Base-by-base conservation (phyloP, 106 monocot genomes). In the Alisma plantagoaquatica region DNA sequence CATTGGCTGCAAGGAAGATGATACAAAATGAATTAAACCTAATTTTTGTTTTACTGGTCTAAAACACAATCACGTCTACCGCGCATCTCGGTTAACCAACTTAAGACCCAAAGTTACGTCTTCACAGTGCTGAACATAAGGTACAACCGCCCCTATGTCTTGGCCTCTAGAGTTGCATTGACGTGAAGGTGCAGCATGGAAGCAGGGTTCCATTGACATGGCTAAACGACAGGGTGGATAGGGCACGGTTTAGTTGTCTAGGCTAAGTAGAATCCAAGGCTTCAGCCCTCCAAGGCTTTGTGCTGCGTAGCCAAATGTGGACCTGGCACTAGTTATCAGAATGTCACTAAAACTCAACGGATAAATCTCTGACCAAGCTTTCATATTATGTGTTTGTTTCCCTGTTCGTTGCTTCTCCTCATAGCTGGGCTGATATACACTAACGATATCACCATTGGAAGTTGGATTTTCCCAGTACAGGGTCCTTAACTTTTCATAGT, bases 151-250 rank as follows among this genome's bases (percentile, higher is more conserved):
- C 16, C 75, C 70, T 15, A 62, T 70, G 15, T 76, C 70, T 7
- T 55, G 31, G 7, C 67, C 61, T 26, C 27, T 65, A 1, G 64
- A 64, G 30, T 65, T 70, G 60, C 75, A 76, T 21, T 76, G 70
- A 61, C 65, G 65, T 28, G 51, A 65, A 4, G 70, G 70, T 33
- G 79, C 74, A 11, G 65, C 65, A 57, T 74, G 70, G 23, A 76
- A 76, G 29, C 76, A 76, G 12, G 76, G 76, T 42, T 76, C 76
- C 70, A 76, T 76, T 4, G 76, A 76, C 55, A 65, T 55, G 46
- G 66, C 66, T 17, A 27, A 23, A 10, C 32, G 51, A 31, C 72
- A 73, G 16, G 65, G 53, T 10, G 72, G 63, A 19, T 54, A 44
- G 11, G 64, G 72, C 41, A 20, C 31, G 5, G 57, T 73, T 8